phyloP scores from a whole-genome alignment of 148 eudicot species.

The Persicaria maculosa region DNA sequence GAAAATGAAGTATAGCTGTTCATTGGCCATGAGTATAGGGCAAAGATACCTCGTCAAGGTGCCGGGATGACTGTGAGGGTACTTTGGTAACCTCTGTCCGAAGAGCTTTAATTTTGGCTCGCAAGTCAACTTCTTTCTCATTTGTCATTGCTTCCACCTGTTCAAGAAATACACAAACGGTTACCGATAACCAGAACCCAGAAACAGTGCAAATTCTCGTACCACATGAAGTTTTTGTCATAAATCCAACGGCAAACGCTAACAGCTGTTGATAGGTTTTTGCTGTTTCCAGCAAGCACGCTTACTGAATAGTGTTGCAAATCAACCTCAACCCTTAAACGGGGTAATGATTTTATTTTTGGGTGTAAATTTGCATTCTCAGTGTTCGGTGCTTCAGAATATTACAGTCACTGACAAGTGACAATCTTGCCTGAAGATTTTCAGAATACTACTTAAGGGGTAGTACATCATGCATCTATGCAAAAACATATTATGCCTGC shows the following conservation, averaged over 20 bases:
- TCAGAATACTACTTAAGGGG: not conserved
- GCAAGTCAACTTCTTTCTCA: constrained; percentile 82
- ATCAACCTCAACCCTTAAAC: not conserved
- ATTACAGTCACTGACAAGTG: not conserved
- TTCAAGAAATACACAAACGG: constrained; percentile 4
- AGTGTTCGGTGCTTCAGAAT: not conserved
- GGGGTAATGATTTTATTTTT: not conserved
- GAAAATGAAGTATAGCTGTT: not conserved
- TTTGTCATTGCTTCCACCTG: constrained; percentile 82
- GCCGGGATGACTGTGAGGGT: constrained; percentile 47
- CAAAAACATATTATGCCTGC: not conserved
- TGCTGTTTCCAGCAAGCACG: not conserved
- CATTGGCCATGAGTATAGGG: not conserved
- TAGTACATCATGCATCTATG: not conserved
- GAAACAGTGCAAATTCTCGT: not conserved
- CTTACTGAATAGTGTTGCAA: not conserved
- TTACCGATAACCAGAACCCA: not conserved
- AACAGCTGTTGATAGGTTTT: not conserved
- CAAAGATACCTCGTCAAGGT: constrained; percentile 57
- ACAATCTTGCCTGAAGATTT: not conserved
- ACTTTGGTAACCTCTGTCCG: constrained; percentile 74
- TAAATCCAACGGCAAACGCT: not conserved
- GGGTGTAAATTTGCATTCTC: not conserved
- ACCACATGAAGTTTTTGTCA: not conserved
- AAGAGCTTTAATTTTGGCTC: constrained; percentile 77